Base-by-base conservation (phyloP, 2,329 filamentous ascomycete species). In the Nothophoma quercina region DNA sequence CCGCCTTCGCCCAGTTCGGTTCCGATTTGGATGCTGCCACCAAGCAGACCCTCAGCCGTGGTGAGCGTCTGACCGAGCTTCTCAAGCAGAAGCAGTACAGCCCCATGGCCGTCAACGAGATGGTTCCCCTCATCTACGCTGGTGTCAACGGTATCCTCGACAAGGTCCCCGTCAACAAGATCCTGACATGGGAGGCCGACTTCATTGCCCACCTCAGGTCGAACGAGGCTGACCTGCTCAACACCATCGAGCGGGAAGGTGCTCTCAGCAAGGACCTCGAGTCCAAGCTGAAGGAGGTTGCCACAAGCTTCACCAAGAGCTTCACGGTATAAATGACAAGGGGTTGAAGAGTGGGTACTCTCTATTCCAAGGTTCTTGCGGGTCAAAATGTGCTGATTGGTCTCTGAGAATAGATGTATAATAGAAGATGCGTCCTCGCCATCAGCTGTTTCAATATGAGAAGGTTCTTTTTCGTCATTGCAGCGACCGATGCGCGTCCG, bases 41-140 rank as follows among this genome's bases (percentile, higher is more conserved):
- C 81, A 98, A 97, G 89, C 95, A 98, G 85, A 98, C 93, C 61
- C 88, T 99, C 68, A 88, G 77, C 84, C 93, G 95, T 89, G 95
- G 95, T 90, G 93, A 98, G 85, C 93, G 95, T 85, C 88, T 93
- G 77, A 97, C 93, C 70, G 93, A 98, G 87, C 90, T 97, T 67
- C 89, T 97, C 75, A 98, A 98, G 89, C 95, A 99, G 87, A 97
- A 96, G 88, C 95, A 99, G 84, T 99, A 98, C 87, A 88, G 86
- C 38, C 95, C 95, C 72, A 97, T 97, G 93, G 90, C 91, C 69
- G 93, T 98, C 77, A 95, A 96, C 85, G 93, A 99, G 85, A 98
- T 98, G 93, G 95, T 99, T 84, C 95, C 95, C 69, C 88, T 99
- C 69, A 98, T 99, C 86, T 99, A 86, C 82, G 93, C 95, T 67